A percentile compares a stretch with the other conserved stretches of the same genome.
phyloP scores from a whole-genome alignment of 1,139 yeast species.

The Protomyces gravidus region DNA sequence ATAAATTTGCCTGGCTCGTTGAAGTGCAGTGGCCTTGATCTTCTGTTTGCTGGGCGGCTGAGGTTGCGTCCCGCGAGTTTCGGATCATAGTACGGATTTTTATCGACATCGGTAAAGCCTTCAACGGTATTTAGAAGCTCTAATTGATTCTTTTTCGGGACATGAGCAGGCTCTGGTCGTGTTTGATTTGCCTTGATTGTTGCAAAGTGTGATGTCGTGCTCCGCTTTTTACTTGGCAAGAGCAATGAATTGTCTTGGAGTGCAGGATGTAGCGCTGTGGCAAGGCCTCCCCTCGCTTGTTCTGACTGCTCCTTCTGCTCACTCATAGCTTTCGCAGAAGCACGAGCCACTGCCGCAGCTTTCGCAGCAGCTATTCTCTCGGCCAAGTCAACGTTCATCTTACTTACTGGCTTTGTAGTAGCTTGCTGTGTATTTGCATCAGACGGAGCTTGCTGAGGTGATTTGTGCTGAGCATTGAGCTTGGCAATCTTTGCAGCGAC shows the following conservation, averaged over 20 bases:
- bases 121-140: conserved; percentile 31
- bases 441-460: conserved; percentile 7
- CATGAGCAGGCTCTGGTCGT: conserved; percentile 27
- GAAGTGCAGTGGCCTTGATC: conserved; percentile 46
- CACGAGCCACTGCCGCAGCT: conserved; percentile 28
- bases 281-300: conserved; percentile 35
- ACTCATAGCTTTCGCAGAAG: conserved; percentile 17
- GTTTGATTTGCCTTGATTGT: conserved; percentile 16
- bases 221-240: conserved; percentile 8
- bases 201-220: conserved; percentile 28
- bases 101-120: conserved; percentile 31
- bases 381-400: conserved; percentile 29
- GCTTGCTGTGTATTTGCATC: neutral
- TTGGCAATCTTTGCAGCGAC: conserved; percentile 22
- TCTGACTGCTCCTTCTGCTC: neutral
- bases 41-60: conserved; percentile 34
- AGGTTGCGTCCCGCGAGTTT: conserved; percentile 36
- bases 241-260: conserved; percentile 29
- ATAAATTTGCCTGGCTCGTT: conserved; percentile 61
- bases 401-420: neutral
- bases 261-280: conserved; percentile 36
- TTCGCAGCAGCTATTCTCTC: conserved; percentile 32
- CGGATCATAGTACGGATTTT: conserved; percentile 61
- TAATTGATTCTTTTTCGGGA: conserved; percentile 30
- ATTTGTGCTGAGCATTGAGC: conserved; percentile 15